Base-by-base conservation (phyloP, 1,284 basidiomycete genomes). In the Ceratobasidium sp. region DNA sequence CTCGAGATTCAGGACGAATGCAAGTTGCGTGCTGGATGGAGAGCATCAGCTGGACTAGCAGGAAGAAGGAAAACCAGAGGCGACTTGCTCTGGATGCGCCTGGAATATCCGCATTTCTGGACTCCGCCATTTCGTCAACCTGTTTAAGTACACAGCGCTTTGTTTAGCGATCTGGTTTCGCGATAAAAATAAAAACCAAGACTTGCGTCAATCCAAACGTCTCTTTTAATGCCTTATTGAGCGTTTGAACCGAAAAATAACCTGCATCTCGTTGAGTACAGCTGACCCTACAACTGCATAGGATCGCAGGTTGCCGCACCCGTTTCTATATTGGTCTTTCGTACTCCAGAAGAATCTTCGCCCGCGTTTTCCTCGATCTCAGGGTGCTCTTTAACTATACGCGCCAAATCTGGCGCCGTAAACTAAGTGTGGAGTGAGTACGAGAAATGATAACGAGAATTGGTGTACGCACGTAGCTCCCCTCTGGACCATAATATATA, bases 291-390 rank as follows among this genome's bases (percentile, higher is more conserved):
- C 65, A 76, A 18, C 8, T 41, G n/a, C 39, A 46, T n/a, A n/a
- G n/a, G 16, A 39, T 6, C 14, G 36, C 45, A 18, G 71, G 6
- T 39, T 39, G 8, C 62, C 81, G 21, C 75, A 87, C 90, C 92
- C 53, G 92, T 92, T 77, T 96, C 94, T 90, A 94, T 94, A 79
- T 97, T 96, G 65, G 86, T 87, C 78, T 80, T 82, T 87, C 92
- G 78, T 3, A 81, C 81, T 69, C 72, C 79, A 70, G 69, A 77
- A 23, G 53, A 81, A 72, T 81, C 80, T 48, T 83, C 80, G 73
- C 85, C 82, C 21, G 84, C 82, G n/a, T 80, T 79, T 65, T 77
- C 78, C 5, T 78, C 77, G 78, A 93, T 78, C 5, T 78, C 77
- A 78, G 93, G 91, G 23, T 92, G 83, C 77, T 85, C 83, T 57